These are phyloP conservation scores for Zea mays DNA, from an alignment of 176 grass and related monocot genomes.

Conservation along the genomic window DNA sequence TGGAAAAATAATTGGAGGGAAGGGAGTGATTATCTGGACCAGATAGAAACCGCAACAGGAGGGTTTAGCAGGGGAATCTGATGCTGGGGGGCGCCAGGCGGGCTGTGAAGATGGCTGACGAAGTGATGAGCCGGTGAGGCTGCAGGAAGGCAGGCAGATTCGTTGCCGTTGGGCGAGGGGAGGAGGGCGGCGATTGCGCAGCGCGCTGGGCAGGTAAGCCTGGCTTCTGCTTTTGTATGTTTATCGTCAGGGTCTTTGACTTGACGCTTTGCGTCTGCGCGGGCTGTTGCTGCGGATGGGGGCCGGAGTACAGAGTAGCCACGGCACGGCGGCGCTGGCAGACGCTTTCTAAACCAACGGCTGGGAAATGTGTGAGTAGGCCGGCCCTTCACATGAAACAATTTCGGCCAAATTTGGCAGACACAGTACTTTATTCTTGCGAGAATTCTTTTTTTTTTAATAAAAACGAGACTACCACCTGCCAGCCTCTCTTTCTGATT, in stretches of 20 bases:
- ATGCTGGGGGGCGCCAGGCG: slow-evolving; percentile 13
- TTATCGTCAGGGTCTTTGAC: background rate
- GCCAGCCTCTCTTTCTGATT: no score
- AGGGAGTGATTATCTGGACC: background rate
- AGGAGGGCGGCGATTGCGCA: background rate
- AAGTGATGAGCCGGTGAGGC: background rate
- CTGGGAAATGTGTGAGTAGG: background rate
- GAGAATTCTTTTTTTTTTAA: no score
- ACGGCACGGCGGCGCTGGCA: background rate
- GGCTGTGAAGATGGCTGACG: background rate
- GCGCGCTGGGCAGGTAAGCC: background rate
- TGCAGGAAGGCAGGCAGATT: slow-evolving; percentile 7
- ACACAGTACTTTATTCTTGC: no score
- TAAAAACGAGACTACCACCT: no score
- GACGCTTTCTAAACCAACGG: background rate
- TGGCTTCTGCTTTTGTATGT: background rate
- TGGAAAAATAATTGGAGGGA: background rate
- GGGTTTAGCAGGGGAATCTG: slow-evolving; percentile 36
- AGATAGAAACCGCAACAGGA: background rate
- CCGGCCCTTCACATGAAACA: background rate
- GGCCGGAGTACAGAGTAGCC: background rate
- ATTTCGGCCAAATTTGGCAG: background rate
- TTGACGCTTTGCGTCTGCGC: background rate
- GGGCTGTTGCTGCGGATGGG: background rate
- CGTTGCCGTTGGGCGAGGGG: slow-evolving; percentile 29